Conservation (phyloP, 139 green algal genomes). For the Closterium sp. region DNA sequence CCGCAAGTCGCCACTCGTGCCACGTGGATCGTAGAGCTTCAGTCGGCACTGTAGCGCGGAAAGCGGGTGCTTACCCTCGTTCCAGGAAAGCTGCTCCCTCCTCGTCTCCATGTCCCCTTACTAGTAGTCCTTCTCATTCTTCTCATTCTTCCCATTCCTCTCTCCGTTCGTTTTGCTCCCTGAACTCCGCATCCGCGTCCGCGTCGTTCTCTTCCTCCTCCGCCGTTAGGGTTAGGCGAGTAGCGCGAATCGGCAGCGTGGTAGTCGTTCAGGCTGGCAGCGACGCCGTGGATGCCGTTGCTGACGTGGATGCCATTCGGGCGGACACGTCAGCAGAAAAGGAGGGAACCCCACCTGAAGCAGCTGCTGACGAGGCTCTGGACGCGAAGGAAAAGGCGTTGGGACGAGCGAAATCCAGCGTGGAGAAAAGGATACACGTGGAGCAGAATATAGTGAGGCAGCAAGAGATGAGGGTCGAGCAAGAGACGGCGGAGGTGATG, state of each 20-base stretch:
- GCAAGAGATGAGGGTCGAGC: not conserved
- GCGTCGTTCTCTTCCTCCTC: not conserved
- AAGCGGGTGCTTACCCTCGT: too few species aligned
- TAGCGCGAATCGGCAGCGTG: not conserved
- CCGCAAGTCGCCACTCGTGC: too few species aligned
- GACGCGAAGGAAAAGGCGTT: not conserved
- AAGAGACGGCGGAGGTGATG: not conserved
- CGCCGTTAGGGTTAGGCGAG: not conserved
- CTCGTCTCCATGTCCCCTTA: not conserved
- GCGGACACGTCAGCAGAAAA: not conserved
- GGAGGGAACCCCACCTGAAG: not conserved
- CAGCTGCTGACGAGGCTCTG: not conserved
- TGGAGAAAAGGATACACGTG: too few species aligned
- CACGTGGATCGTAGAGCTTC: too few species aligned
- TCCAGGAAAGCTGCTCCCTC: too few species aligned
- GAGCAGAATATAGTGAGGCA: not conserved
- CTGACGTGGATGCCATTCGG: not conserved
- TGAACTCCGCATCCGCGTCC: not conserved
- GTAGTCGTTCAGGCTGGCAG: not conserved
- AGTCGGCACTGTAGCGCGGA: too few species aligned
- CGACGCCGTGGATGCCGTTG: not conserved
- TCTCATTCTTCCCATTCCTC: not conserved
- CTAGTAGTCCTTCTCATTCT: not conserved
- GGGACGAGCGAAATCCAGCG: not conserved
- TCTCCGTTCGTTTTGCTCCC: not conserved